phyloP scores from a whole-genome alignment of 208 protist genomes.

The Herpetomonas tarakana region DNA sequence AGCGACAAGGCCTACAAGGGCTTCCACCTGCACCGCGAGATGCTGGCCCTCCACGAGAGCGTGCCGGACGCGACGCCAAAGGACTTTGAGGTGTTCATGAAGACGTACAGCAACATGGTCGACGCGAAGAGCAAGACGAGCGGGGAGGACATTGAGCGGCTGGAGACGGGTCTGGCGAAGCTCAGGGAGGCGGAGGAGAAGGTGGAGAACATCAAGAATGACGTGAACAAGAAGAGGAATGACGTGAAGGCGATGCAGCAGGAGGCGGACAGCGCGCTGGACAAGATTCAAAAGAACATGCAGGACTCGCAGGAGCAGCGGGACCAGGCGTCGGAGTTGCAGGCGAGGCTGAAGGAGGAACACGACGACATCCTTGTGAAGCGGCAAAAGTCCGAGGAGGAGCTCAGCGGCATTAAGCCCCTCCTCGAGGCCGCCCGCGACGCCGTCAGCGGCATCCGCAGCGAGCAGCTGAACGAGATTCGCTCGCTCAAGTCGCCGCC shows the following conservation, averaged over 20 bases:
- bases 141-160: slow-evolving; percentile 67
- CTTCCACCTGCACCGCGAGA: slow-evolving; percentile 80
- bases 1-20: slow-evolving; percentile 58
- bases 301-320: slow-evolving; percentile 91
- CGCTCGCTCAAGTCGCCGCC: slow-evolving; percentile 93
- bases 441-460: slow-evolving; percentile 93
- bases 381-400: slow-evolving; percentile 86
- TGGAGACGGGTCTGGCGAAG: slow-evolving; percentile 92
- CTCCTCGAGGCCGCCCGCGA: slow-evolving; percentile 93
- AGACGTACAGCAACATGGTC: slow-evolving; percentile 82
- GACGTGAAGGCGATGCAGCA: slow-evolving; percentile 92
- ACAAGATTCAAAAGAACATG: slow-evolving; percentile 95
- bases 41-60: slow-evolving; percentile 82
- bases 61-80: slow-evolving; percentile 69
- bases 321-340: slow-evolving; percentile 84
- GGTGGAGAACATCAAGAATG: slow-evolving; percentile 88
- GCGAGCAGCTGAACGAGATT: slow-evolving; percentile 96
- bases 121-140: slow-evolving; percentile 70
- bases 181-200: slow-evolving; percentile 92
- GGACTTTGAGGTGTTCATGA: slow-evolving; percentile 82
- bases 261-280: slow-evolving; percentile 92
- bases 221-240: slow-evolving; percentile 87
- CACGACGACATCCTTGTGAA: slow-evolving; percentile 79
- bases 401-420: slow-evolving; percentile 93
- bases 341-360: slow-evolving; percentile 87